Percentiles rank a stretch among this genome's conserved stretches.
Evolutionary conservation across 2,329 filamentous ascomycete species (phyloP).

Genomic region (Aphanoascus verrucosus): DNA sequence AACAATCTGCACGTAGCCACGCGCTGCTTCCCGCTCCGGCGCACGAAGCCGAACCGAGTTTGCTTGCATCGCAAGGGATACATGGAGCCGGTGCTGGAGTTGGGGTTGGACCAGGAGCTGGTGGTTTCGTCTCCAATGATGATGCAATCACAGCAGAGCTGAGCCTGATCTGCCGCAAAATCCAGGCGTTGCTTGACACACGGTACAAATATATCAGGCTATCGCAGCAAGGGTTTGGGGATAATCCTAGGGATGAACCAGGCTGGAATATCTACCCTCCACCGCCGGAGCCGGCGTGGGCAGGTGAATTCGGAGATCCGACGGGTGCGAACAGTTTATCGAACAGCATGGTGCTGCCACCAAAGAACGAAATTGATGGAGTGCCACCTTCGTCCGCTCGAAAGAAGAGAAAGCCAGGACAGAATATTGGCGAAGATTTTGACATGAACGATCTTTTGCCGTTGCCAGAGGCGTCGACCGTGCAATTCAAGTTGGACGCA

Average conservation of each 20-base stretch:
- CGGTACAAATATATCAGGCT: constrained; percentile 80
- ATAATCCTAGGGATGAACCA: constrained; percentile 79
- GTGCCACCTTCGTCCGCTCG: constrained; percentile 37
- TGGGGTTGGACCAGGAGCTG: constrained; percentile 49
- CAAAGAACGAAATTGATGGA: constrained; percentile 19
- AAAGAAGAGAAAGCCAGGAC: constrained; percentile 69
- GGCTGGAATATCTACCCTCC: constrained; percentile 84
- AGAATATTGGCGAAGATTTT: constrained; percentile 89
- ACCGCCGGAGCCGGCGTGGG: constrained; percentile 83
- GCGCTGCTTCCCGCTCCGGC: constrained; percentile 42
- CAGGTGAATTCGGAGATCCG: constrained; percentile 46
- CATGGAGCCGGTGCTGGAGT: constrained; percentile 50
- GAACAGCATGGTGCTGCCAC: constrained; percentile 21
- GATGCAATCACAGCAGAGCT: constrained; percentile 75
- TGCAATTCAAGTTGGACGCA: constrained; percentile 68
- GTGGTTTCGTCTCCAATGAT: constrained; percentile 60
- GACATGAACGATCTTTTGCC: constrained; percentile 66
- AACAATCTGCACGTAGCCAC: constrained; percentile 41
- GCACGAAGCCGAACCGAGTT: constrained; percentile 45
- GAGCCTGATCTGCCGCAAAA: constrained; percentile 74
- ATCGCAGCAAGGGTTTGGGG: constrained; percentile 67
- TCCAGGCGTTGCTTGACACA: constrained; percentile 78
- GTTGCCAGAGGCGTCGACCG: constrained; percentile 57
- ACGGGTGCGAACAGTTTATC: constrained; percentile 24
- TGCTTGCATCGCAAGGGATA: constrained; percentile 45